Evolutionary conservation across 1,139 yeast species (phyloP).

Genomic region (Keqinozyma sinolaborantium): DNA sequence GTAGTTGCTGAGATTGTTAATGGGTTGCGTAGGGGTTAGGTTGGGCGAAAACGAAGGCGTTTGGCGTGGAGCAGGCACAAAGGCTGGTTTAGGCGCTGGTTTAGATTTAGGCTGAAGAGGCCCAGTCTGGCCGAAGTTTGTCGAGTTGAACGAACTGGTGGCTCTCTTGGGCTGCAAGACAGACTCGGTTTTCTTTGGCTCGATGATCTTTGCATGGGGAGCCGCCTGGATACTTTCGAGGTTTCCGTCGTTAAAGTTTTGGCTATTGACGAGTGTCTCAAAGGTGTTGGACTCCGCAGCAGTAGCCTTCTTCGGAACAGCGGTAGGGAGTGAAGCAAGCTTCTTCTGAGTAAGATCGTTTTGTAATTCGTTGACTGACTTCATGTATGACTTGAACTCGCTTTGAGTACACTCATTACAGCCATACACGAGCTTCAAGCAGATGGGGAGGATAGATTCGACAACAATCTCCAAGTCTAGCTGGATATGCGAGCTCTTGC

Average conservation of each 20-base stretch:
- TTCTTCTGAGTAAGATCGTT: slow-evolving; percentile 24
- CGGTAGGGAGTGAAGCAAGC: slow-evolving; percentile 21
- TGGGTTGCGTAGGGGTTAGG: neutral
- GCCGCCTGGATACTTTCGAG: slow-evolving; percentile 22
- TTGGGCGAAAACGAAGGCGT: neutral
- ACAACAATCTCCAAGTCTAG: slow-evolving; percentile 35
- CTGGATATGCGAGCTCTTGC: slow-evolving; percentile 33
- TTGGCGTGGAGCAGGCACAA: slow-evolving; percentile 3
- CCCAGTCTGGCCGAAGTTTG: neutral
- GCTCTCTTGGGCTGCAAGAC: slow-evolving; percentile 8
- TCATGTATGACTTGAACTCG: slow-evolving; percentile 33
- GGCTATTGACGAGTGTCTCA: slow-evolving; percentile 31
- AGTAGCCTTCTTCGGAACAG: slow-evolving; percentile 8
- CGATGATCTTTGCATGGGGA: slow-evolving; percentile 17
- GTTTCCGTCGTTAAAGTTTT: slow-evolving; percentile 25
- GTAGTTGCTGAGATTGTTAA: neutral
- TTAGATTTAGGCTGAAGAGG: slow-evolving; percentile 1
- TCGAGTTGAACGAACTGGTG: too few species aligned
- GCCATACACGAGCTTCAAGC: slow-evolving; percentile 36
- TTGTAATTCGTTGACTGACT: slow-evolving; percentile 26
- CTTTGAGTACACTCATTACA: slow-evolving; percentile 37
- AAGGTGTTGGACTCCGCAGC: slow-evolving; percentile 14
- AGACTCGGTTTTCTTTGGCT: slow-evolving; percentile 8
- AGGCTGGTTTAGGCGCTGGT: slow-evolving; percentile 2
- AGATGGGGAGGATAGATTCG: slow-evolving; percentile 37